phyloP scores from a whole-genome alignment of 148 eudicot genomes.

The Camellia lanceoleosa region DNA sequence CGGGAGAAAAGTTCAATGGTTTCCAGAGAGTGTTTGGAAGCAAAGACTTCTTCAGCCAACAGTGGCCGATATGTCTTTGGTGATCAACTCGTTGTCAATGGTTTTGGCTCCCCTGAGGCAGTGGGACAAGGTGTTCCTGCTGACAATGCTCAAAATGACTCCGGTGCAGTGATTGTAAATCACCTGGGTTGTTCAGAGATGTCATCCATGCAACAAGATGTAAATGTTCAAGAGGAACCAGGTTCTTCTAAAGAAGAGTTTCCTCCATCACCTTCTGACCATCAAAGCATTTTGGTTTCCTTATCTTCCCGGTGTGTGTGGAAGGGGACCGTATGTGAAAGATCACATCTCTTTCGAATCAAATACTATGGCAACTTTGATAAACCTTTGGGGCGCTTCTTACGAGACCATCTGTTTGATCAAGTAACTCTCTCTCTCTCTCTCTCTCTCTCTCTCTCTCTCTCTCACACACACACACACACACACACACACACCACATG shows the following conservation, averaged over 20 bases:
- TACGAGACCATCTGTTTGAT: constrained; percentile 88
- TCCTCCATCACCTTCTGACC: constrained; percentile 77
- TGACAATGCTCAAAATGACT: constrained; percentile 24
- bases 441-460: constrained; percentile 4
- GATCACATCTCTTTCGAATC: constrained; percentile 88
- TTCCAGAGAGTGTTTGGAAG: constrained; percentile 23
- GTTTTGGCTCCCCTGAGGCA: constrained; percentile 19
- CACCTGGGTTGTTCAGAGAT: constrained; percentile 23
- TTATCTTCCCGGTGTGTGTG: constrained; percentile 86
- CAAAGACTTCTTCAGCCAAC: constrained; percentile 27
- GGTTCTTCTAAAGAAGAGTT: constrained; percentile 64
- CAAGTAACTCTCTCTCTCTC: constrained; percentile 38
- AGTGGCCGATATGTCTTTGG: constrained; percentile 14
- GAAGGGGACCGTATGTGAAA: constrained; percentile 96
- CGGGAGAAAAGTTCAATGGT: constrained; percentile 21
- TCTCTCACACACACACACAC: not conserved
- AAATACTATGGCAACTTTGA: constrained; percentile 90
- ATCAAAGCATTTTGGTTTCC: constrained; percentile 86
- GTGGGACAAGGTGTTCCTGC: constrained; percentile 13
- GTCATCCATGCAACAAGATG: constrained; percentile 38
- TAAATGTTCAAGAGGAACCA: constrained; percentile 33
- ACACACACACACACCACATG: not conserved
- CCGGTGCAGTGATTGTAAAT: constrained; percentile 22
- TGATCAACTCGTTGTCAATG: constrained; percentile 20
- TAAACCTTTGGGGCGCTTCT: constrained; percentile 90